These are phyloP conservation scores for Arabis hirsuta DNA, from an alignment of 345 rosid species.

Conservation along the genomic window DNA sequence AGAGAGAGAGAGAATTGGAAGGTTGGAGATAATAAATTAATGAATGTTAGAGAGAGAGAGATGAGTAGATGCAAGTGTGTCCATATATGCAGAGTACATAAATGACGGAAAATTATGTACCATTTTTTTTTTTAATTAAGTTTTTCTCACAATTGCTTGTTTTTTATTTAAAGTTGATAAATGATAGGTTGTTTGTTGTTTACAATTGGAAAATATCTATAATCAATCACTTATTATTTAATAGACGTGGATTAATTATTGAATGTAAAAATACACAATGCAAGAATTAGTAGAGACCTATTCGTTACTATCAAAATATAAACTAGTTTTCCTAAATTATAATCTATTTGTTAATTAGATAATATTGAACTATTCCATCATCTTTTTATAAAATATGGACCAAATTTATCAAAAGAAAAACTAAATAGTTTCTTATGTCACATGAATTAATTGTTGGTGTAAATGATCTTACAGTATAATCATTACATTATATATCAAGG, in stretches of 20 bases:
- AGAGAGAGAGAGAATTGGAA: slow-evolving; percentile 7
- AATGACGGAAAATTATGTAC: slow-evolving; percentile 25
- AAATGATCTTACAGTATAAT: no score
- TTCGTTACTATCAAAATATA: no score
- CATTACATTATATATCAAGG: not conserved
- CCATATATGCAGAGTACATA: slow-evolving; percentile 39
- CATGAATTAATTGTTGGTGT: no score
- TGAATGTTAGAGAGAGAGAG: slow-evolving; percentile 34
- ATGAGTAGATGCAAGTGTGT: slow-evolving; percentile 32
- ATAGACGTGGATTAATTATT: not conserved
- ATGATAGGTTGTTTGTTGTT: not conserved
- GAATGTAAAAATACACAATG: not conserved
- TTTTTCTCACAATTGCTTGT: not conserved
- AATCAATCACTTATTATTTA: not conserved
- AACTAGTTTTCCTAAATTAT: no score
- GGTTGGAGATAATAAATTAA: slow-evolving; percentile 27
- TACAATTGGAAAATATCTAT: slow-evolving; percentile 8
- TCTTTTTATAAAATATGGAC: no score
- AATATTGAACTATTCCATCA: no score
- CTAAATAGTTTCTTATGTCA: no score
- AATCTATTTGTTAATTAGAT: no score
- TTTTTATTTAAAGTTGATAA: not conserved
- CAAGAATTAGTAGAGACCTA: not conserved
- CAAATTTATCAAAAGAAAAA: no score
- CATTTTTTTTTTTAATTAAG: no score